Evolutionary conservation across 306 rosid species (phyloP), one percentile per base, ranked within the genome.

Genomic region (Pachyrhizus erosus): DNA sequence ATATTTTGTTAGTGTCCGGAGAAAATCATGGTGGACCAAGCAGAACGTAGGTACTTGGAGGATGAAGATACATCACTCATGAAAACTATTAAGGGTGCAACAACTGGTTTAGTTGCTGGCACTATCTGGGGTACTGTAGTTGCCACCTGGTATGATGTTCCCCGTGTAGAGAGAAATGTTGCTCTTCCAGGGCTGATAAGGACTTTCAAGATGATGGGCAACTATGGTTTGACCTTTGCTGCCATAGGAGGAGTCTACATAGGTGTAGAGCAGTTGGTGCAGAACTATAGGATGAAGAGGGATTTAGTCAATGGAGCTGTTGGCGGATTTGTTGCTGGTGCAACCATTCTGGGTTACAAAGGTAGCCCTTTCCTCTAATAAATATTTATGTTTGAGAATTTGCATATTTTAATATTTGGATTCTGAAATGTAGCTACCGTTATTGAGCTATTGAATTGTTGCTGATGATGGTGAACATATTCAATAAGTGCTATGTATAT

Each of bases 241-340:
- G 99, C 99, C 48, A 96, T 96, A 31, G 97, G 98, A 76, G 98
- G 99, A 74, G 96, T 93, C 69, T 96, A 89, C 93, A 90, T 96
- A 37, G 98, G 98, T 5, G 96, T 92, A 40, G 98, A 93, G 72
- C 98, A 96, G 89, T 87, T 96, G 65, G 82, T 91, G 85, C 96
- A 93, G 88, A 75, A 96, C 86, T 92, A 81, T 71, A 89, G 99
- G 86, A 61, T 73, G 87, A 96, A 93, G 87, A 93, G 98, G 87
- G 98, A 96, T 86, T 90, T 96, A 68, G 42, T 93, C 51, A 96
- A 96, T 82, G 99, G 98, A 27, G 99, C 99, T 80, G 90, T 96
- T 46, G 99, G 99, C 74, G 99, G 96, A 49, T 93, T 96, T 81
- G 97, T 85, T 87, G 97, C 99, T 73, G 99, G 99, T 70, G 88